These are phyloP conservation scores for Dioscorea zingiberensis DNA, from an alignment of 106 monocot species.

Conservation along the genomic window DNA sequence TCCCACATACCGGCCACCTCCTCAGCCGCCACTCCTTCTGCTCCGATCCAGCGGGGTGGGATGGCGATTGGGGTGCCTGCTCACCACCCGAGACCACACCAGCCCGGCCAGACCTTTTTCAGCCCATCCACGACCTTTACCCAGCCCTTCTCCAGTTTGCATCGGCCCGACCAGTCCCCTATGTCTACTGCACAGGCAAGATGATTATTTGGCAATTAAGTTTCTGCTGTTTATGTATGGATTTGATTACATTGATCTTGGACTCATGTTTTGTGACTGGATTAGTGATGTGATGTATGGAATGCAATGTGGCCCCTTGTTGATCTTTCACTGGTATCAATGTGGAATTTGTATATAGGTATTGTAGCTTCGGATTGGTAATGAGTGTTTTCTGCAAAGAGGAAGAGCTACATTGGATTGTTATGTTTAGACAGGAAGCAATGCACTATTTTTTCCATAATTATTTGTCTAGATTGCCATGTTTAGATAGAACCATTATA, in stretches of 20 bases:
- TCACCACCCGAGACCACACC: conserved; percentile 17
- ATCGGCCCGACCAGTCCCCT: conserved; percentile 25
- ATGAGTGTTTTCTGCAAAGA: no score
- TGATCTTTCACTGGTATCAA: no score
- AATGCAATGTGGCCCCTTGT: no score
- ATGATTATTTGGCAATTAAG: neutral
- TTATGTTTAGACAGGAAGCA: no score
- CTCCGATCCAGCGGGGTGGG: conserved; percentile 20
- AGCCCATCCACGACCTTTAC: conserved; percentile 10
- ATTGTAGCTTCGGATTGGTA: neutral
- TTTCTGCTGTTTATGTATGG: neutral
- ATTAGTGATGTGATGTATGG: neutral
- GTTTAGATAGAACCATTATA: no score
- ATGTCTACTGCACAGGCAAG: conserved; percentile 36
- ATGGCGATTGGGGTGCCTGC: conserved; percentile 50
- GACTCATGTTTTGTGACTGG: conserved; percentile 1
- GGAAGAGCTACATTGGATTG: no score
- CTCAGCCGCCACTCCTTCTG: neutral
- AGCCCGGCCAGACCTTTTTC: conserved; percentile 26
- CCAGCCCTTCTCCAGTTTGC: neutral
- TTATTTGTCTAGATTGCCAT: no score
- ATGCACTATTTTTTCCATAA: no score
- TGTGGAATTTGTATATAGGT: neutral
- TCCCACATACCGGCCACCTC: conserved; percentile 12
- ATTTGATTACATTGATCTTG: neutral